These are phyloP conservation scores for Fusarium coicis DNA, from an alignment of 2,329 filamentous ascomycete genomes.

Conservation along the genomic window DNA sequence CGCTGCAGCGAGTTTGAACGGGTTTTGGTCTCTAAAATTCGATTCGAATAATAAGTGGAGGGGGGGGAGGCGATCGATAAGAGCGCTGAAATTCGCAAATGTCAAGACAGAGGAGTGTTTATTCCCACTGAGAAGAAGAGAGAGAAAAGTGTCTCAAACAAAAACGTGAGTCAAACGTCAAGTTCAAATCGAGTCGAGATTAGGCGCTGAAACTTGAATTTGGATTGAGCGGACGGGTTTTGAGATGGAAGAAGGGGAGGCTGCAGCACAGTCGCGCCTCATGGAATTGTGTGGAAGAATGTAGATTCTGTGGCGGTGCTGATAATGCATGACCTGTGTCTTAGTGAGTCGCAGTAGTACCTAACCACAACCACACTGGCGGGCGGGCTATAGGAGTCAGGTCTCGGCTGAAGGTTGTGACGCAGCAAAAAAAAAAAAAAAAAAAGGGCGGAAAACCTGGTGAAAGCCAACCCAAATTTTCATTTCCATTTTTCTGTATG, in stretches of 20 bases:
- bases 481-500: not conserved
- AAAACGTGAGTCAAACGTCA: constrained; percentile 19
- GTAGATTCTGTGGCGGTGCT: constrained; percentile 55
- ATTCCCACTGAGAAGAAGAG: constrained; percentile 20
- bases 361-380: constrained; percentile 4
- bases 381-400: constrained; percentile 5
- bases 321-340: constrained; percentile 45
- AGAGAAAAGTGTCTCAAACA: constrained; percentile 32
- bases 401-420: constrained; percentile 11
- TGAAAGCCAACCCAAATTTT: not conserved
- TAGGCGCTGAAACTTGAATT: constrained; percentile 36
- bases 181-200: constrained; percentile 35
- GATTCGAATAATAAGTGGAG: constrained; percentile 42
- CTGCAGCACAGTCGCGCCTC: constrained; percentile 51
- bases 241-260: constrained; percentile 45
- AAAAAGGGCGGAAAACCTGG: not conserved
- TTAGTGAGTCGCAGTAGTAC: constrained; percentile 17
- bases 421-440: not conserved
- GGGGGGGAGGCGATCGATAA: constrained; percentile 8
- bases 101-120: not conserved
- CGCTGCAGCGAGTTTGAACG: constrained; percentile 40
- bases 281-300: constrained; percentile 57
- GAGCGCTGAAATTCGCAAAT: constrained; percentile 9
- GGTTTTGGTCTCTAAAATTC: constrained; percentile 36
- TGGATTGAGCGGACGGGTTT: constrained; percentile 38